Conservation (phyloP, 2,329 filamentous ascomycete genomes). For the Monosporascus sp. region DNA sequence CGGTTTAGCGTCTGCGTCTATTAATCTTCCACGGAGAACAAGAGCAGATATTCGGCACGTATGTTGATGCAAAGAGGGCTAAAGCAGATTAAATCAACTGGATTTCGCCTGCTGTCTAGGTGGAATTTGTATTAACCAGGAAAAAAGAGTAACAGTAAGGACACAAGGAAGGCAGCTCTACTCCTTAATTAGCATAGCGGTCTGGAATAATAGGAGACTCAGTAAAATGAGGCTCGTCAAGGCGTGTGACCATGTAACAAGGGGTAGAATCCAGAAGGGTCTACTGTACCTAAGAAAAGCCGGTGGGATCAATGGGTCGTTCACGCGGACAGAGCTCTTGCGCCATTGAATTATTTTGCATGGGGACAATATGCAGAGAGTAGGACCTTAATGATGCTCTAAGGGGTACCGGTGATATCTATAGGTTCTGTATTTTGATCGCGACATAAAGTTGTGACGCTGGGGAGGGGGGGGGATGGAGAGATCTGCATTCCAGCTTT, state of each 20-base stretch:
- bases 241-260: background rate
- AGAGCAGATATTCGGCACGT: background rate
- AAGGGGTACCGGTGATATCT: no score
- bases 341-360: background rate
- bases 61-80: background rate
- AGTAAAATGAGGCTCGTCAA: background rate
- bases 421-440: no score
- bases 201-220: background rate
- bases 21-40: background rate
- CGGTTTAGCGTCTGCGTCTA: background rate
- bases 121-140: no score
- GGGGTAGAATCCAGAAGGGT: background rate
- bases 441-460: background rate
- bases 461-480: background rate
- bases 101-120: no score
- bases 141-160: background rate
- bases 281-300: background rate
- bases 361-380: no score
- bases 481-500: background rate
- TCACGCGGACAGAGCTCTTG: background rate
- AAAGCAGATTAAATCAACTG: background rate
- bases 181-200: background rate
- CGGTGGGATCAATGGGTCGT: background rate
- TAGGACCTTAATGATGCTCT: no score
- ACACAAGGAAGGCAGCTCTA: background rate